phyloP scores from a whole-genome alignment of 2,329 filamentous ascomycete species.

The Tolypocladium sp. region DNA sequence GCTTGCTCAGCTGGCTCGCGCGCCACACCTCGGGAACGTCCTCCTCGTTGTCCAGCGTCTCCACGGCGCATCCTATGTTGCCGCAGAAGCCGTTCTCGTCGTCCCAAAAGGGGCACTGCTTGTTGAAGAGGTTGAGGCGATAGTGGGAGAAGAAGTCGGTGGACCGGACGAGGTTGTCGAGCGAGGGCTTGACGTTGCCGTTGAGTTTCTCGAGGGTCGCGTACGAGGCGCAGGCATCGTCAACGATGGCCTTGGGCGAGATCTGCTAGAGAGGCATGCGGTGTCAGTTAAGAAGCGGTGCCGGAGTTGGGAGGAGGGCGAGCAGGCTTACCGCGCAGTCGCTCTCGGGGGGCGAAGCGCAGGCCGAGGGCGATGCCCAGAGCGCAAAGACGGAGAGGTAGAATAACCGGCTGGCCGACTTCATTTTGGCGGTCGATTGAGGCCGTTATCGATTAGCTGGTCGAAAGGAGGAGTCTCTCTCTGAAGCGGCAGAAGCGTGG shows the following conservation, averaged over 20 bases:
- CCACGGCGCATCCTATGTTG: slow-evolving; percentile 92
- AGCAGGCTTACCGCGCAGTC: slow-evolving; percentile 42
- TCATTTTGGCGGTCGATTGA: slow-evolving; percentile 28
- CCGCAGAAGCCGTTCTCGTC: slow-evolving; percentile 92
- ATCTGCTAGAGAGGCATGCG: slow-evolving; percentile 46
- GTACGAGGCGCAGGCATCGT: slow-evolving; percentile 91
- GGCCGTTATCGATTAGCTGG: background rate
- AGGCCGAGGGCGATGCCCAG: slow-evolving; percentile 39
- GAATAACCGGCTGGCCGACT: slow-evolving; percentile 43
- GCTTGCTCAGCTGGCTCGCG: slow-evolving; percentile 80
- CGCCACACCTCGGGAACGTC: slow-evolving; percentile 91
- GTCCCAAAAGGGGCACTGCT: slow-evolving; percentile 91
- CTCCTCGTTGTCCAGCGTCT: slow-evolving; percentile 89
- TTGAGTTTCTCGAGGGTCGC: slow-evolving; percentile 83
- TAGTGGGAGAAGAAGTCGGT: slow-evolving; percentile 99
- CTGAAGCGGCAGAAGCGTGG: slow-evolving; percentile 1
- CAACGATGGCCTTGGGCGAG: slow-evolving; percentile 79
- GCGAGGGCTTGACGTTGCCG: slow-evolving; percentile 60
- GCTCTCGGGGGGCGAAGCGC: slow-evolving; percentile 30
- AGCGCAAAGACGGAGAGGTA: slow-evolving; percentile 48
- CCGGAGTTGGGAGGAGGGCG: slow-evolving; percentile 2
- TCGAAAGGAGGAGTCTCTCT: background rate
- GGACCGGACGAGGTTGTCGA: slow-evolving; percentile 72
- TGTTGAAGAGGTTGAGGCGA: slow-evolving; percentile 88
- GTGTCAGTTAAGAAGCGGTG: background rate